A percentile compares a stretch with the other conserved stretches of the same genome.
Conservation (phyloP, 768 basidiomycete species). For the Mycena crocata region DNA sequence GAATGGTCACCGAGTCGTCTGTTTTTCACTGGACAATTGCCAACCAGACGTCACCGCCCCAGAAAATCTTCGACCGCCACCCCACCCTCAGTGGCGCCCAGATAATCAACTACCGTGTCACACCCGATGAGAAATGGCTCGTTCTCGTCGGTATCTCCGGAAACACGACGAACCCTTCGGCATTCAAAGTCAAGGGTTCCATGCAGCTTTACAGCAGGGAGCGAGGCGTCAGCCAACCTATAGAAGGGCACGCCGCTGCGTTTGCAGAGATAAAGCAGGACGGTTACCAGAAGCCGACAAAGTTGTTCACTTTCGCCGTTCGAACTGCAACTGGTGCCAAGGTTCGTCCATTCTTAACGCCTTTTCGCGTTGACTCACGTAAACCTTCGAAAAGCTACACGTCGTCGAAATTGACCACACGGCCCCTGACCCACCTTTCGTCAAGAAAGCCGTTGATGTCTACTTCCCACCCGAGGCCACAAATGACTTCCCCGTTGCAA, state of each 20-base stretch:
- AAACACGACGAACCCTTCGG: slow-evolving; percentile 91
- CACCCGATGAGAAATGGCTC: slow-evolving; percentile 96
- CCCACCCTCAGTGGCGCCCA: slow-evolving; percentile 93
- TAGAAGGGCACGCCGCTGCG: slow-evolving; percentile 97
- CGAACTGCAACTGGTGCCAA: slow-evolving; percentile 98
- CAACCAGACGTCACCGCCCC: slow-evolving; percentile 81
- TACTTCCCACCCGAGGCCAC: slow-evolving; percentile 99
- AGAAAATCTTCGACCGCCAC: slow-evolving; percentile 97
- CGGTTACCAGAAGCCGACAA: slow-evolving; percentile 85
- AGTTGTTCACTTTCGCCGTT: slow-evolving; percentile 95
- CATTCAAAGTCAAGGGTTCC: slow-evolving; percentile 98
- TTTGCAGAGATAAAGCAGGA: slow-evolving; percentile 95
- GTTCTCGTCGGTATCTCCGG: slow-evolving; percentile 96
- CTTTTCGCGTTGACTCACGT: slow-evolving; percentile 1
- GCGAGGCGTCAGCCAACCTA: slow-evolving; percentile 94
- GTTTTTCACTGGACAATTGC: slow-evolving; percentile 92
- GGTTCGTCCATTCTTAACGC: slow-evolving; percentile 58
- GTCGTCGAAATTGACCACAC: slow-evolving; percentile 98
- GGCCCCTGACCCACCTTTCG: slow-evolving; percentile 91
- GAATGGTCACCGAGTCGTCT: slow-evolving; percentile 93
- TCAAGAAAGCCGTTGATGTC: slow-evolving; percentile 98
- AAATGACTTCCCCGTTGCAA: slow-evolving; percentile 99
- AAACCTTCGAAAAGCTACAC: slow-evolving; percentile 82
- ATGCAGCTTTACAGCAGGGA: slow-evolving; percentile 98
- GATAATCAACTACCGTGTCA: slow-evolving; percentile 97